Evolutionary conservation across 1,284 basidiomycete genomes (phyloP).

Genomic region (Wolfiporia cocos): DNA sequence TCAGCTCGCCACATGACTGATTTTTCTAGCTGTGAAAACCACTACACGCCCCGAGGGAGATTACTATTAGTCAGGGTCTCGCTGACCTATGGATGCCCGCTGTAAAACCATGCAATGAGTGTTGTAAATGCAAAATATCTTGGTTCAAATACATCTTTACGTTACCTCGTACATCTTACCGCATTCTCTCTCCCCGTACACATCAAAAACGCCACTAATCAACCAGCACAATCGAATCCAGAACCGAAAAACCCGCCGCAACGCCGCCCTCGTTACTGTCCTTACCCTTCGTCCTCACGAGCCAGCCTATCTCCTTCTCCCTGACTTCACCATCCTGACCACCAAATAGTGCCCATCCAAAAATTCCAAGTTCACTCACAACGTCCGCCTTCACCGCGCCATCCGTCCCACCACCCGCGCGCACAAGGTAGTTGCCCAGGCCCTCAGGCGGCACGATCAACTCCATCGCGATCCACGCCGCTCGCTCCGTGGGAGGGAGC

Average conservation of each 20-base stretch:
- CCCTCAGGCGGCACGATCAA: conserved; percentile 75
- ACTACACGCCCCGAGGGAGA: too few relatives aligned
- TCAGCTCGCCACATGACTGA: too few relatives aligned
- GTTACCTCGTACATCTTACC: too few relatives aligned
- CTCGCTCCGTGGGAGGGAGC: conserved; percentile 50
- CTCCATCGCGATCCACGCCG: conserved; percentile 93
- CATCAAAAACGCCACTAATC: conserved; percentile 24
- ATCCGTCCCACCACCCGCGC: conserved; percentile 36
- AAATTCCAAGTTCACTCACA: conserved; percentile 90
- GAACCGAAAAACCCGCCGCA: conserved; percentile 85
- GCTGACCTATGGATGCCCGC: too few relatives aligned
- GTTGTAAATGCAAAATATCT: too few relatives aligned
- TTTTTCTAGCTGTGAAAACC: too few relatives aligned
- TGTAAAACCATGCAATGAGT: too few relatives aligned
- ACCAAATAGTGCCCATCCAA: conserved; percentile 83
- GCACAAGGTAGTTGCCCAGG: conserved; percentile 70
- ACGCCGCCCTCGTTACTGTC: conserved; percentile 95
- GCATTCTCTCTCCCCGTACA: too few relatives aligned
- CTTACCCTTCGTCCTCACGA: conserved; percentile 89
- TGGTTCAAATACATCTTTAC: too few relatives aligned
- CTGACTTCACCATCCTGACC: conserved; percentile 26
- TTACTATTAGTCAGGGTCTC: too few relatives aligned
- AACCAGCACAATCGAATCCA: conserved; percentile 78
- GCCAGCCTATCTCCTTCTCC: conserved; percentile 74
- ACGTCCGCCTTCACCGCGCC: conserved; percentile 56